These are phyloP conservation scores for Phytophthora idaei DNA, from an alignment of 352 stramenopile species.

Conservation along the genomic window DNA sequence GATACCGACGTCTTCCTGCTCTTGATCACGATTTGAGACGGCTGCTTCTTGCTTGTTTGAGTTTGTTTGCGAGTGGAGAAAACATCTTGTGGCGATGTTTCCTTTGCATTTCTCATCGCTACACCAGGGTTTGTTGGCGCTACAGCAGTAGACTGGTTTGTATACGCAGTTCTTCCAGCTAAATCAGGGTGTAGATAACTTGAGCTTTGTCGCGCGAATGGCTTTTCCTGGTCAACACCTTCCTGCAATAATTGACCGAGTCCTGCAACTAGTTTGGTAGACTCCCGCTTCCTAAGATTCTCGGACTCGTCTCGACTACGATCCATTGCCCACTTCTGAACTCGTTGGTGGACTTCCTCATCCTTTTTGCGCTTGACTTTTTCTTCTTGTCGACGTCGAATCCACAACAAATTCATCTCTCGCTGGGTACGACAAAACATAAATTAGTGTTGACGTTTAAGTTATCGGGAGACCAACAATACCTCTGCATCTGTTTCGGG, in stretches of 20 bases:
- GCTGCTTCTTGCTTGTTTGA: conserved; percentile 8
- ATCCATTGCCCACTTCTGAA: conserved; percentile 65
- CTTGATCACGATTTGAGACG: conserved; percentile 36
- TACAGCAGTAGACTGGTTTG: conserved; percentile 18
- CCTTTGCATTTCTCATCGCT: conserved; percentile 5
- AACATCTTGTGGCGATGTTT: not conserved
- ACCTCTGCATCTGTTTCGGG: conserved; percentile 76
- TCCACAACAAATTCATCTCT: conserved; percentile 78
- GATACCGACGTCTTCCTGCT: conserved; percentile 30
- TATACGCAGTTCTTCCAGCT: conserved; percentile 7
- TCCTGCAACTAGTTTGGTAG: conserved; percentile 57
- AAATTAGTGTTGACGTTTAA: no score
- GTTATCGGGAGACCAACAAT: not conserved
- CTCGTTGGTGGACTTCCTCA: conserved; percentile 49
- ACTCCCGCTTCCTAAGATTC: conserved; percentile 66
- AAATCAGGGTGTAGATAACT: conserved; percentile 23
- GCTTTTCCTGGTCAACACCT: conserved; percentile 25
- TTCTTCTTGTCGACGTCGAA: conserved; percentile 56
- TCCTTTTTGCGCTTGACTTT: conserved; percentile 48
- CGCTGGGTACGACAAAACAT: conserved; percentile 31
- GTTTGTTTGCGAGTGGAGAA: conserved; percentile 1
- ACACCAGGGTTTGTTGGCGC: not conserved
- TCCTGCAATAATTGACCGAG: conserved; percentile 42
- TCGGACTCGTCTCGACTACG: conserved; percentile 76
- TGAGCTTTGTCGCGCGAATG: conserved; percentile 23